Evolutionary conservation across 2,329 filamentous ascomycete species (phyloP), one percentile per base, ranked within the genome.

Genomic region (Stemphylium lycopersici): DNA sequence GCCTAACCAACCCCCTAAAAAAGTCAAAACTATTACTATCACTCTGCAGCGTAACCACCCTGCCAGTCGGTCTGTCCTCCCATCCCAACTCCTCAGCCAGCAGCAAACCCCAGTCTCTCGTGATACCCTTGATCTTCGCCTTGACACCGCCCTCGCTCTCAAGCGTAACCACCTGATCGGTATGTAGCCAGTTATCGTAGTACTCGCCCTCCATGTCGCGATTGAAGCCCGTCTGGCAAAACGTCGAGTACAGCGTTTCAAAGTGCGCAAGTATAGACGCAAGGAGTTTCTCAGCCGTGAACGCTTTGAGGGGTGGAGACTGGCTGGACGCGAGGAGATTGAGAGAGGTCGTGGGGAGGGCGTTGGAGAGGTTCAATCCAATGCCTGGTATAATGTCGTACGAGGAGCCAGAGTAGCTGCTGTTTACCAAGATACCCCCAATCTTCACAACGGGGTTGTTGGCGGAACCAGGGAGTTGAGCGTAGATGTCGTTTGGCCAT

Each of bases 21-120:
- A 96, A 99, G 77, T 99, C 95, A 79, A 99, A 99, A 74, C 93
- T 97, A 70, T 99, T 99, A 72, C 93, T 91, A 75, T 99, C 95
- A 74, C 92, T 97, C 80, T 97, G 93, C 76, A 99, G 77, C 65
- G 89, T 86, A 84, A 90, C 93, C 44, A 89, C 80, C 76, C 84
- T 90, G 0, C 93, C 93, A 0, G 90, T 96, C 2, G 82, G 79
- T 48, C 87, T 80, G 59, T 91, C 91, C 54, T 89, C 84, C 73
- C 81, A 84, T 2, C 87, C 88, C 48, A 96, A 75, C 80, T 98
- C 93, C 75, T 97, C 90, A 0, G 88, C 95, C 61, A 88, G 82
- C 61, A 99, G 71, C 74, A 98, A 79, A 0, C 95, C 95, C 87
- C 91, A 97, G 73, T 98, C 91, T n/a, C 83, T 79, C 4, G 92